Conservation (phyloP, 2,329 filamentous ascomycete species). For the Pestalotiopsis fici region DNA sequence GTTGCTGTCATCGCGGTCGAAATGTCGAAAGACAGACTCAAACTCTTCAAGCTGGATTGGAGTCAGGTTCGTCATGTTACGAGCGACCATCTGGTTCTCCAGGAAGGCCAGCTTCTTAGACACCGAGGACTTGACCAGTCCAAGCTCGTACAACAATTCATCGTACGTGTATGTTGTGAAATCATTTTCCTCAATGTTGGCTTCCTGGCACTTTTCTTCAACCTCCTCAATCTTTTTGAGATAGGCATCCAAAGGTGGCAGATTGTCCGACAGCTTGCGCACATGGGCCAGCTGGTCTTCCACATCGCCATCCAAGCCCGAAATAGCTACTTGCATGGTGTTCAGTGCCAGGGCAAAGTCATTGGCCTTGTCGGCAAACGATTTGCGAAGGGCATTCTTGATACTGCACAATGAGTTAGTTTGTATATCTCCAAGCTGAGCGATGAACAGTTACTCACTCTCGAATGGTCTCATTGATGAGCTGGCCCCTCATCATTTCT, state of each 20-base stretch:
- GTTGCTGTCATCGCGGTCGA: conserved; percentile 91
- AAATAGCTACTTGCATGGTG: conserved; percentile 92
- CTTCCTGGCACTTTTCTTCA: conserved; percentile 88
- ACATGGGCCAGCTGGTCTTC: conserved; percentile 93
- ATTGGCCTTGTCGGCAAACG: conserved; percentile 97
- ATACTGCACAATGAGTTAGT: conserved; percentile 58
- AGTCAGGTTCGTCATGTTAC: conserved; percentile 98
- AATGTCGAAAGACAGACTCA: conserved; percentile 96
- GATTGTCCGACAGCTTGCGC: conserved; percentile 78
- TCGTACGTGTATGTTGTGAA: conserved; percentile 99
- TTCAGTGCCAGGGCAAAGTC: conserved; percentile 95
- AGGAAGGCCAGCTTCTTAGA: conserved; percentile 96
- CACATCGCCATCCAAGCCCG: conserved; percentile 94
- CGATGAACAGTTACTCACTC: conserved; percentile 59
- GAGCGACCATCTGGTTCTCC: conserved; percentile 97
- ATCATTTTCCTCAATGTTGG: conserved; percentile 99
- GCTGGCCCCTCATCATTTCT: conserved; percentile 85
- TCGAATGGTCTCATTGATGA: conserved; percentile 97
- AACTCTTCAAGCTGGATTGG: conserved; percentile 98
- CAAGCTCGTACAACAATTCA: conserved; percentile 90
- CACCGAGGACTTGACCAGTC: conserved; percentile 87
- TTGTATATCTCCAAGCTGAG: conserved; percentile 7
- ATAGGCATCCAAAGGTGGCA: conserved; percentile 88
- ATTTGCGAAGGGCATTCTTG: conserved; percentile 89
- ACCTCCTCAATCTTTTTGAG: conserved; percentile 83